phyloP scores from a whole-genome alignment of 1,139 yeast genomes.

The Pneumocystis canis region DNA sequence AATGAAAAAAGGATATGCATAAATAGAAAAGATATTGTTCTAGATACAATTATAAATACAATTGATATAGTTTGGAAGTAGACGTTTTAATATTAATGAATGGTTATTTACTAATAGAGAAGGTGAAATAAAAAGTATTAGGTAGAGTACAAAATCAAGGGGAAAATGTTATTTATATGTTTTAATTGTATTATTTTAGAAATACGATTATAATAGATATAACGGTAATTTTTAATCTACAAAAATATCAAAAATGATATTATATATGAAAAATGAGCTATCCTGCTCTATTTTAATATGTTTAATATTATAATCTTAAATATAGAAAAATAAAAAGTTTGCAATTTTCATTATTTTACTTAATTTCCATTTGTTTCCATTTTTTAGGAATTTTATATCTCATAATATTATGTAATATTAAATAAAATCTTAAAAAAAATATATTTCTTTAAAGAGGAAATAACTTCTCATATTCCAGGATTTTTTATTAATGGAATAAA shows the following conservation, averaged over 20 bases:
- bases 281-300: slow-evolving; percentile 49
- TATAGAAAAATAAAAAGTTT: slow-evolving; percentile 52
- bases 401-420: no score
- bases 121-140: slow-evolving; percentile 56
- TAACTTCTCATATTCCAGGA: slow-evolving; percentile 55
- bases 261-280: not conserved
- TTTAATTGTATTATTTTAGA: slow-evolving; percentile 37
- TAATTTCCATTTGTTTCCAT: slow-evolving; percentile 54
- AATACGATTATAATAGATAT: slow-evolving; percentile 52
- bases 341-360: slow-evolving; percentile 50
- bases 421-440: slow-evolving; percentile 46
- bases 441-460: slow-evolving; percentile 51
- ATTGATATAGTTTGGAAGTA: slow-evolving; percentile 80
- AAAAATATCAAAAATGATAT: not conserved
- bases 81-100: slow-evolving; percentile 31
- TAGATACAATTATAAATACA: slow-evolving; percentile 78
- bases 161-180: no score
- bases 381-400: slow-evolving; percentile 35
- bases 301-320: slow-evolving; percentile 68
- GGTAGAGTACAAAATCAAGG: no score
- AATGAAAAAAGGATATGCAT: slow-evolving; percentile 21
- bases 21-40: slow-evolving; percentile 39
- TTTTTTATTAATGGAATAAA: slow-evolving; percentile 76
- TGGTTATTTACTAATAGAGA: slow-evolving; percentile 41
- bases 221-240: slow-evolving; percentile 39